Evolutionary conservation across 2,329 filamentous ascomycete species (phyloP).

Genomic region (Tolypocladium guangdongense): DNA sequence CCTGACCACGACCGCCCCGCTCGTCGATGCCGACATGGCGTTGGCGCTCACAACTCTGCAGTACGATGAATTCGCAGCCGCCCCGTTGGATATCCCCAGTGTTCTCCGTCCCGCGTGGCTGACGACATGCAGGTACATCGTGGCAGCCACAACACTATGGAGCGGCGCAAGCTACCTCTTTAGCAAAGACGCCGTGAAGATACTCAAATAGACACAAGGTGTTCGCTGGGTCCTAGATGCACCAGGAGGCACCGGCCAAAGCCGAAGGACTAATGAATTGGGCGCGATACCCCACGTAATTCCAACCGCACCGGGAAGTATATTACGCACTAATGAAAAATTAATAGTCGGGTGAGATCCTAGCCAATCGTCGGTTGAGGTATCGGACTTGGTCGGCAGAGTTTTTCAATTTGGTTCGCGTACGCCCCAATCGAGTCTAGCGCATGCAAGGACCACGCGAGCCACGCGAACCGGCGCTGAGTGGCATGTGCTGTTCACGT

Average conservation of each 20-base stretch:
- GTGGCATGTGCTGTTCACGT: not conserved
- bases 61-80: constrained; percentile 31
- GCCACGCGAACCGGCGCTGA: not conserved
- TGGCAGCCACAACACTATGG: constrained; percentile 85
- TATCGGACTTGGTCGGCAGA: too few species aligned
- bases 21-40: constrained; percentile 50
- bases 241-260: too few species aligned
- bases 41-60: constrained; percentile 49
- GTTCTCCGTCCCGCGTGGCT: not conserved
- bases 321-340: too few species aligned
- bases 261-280: too few species aligned
- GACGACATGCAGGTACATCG: constrained; percentile 52
- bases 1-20: constrained; percentile 67
- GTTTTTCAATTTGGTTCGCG: too few species aligned
- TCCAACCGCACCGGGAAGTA: too few species aligned
- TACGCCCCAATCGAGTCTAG: not conserved
- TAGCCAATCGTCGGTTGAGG: too few species aligned
- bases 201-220: constrained; percentile 37
- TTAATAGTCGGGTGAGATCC: too few species aligned
- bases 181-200: constrained; percentile 84
- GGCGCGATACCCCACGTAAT: too few species aligned
- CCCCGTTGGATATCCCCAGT: not conserved
- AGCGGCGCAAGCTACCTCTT: constrained; percentile 88
- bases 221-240: not conserved
- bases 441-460: not conserved